Evolutionary conservation across 1,284 basidiomycete genomes (phyloP).

Genomic region (Neolentinus lepideus): DNA sequence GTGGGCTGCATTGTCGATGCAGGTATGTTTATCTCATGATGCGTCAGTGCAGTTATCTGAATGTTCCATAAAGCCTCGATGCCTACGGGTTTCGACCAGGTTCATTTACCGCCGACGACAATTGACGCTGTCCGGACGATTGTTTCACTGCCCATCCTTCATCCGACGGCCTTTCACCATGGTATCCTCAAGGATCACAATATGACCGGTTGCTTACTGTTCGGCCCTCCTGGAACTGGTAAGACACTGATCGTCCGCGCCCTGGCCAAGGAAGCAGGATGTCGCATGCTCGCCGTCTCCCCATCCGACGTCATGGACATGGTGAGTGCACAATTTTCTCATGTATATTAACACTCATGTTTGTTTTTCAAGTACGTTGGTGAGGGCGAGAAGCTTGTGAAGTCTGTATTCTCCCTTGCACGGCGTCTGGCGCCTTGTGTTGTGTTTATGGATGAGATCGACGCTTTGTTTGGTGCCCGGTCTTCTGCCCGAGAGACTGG

Average conservation of each 20-base stretch:
- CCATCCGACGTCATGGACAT: constrained; percentile 88
- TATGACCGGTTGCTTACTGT: constrained; percentile 83
- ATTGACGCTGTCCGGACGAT: constrained; percentile 87
- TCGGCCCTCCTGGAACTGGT: constrained; percentile 89
- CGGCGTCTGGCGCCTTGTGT: constrained; percentile 87
- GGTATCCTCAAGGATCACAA: constrained; percentile 89
- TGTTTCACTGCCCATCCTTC: constrained; percentile 85
- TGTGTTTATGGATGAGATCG: constrained; percentile 94
- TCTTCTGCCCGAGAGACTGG: constrained; percentile 77
- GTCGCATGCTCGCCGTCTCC: constrained; percentile 80
- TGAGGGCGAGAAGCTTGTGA: constrained; percentile 92
- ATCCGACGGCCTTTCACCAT: constrained; percentile 85
- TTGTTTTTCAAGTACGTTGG: constrained; percentile 69
- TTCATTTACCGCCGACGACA: constrained; percentile 81
- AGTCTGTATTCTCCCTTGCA: constrained; percentile 86
- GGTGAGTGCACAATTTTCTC: constrained; percentile 35
- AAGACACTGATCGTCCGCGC: constrained; percentile 89
- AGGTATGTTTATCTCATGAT: constrained; percentile 29
- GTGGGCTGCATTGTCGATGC: constrained; percentile 81
- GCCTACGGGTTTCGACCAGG: constrained; percentile 79
- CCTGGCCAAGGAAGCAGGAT: constrained; percentile 86
- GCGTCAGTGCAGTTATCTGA: background rate
- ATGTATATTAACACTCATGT: constrained; percentile 5
- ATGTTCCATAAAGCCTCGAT: constrained; percentile 43
- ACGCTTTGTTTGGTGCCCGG: constrained; percentile 88